Percentiles rank a stretch among this genome's conserved stretches.
Conservation (phyloP, 176 grass and related monocot species). For the Triticum monococcum region DNA sequence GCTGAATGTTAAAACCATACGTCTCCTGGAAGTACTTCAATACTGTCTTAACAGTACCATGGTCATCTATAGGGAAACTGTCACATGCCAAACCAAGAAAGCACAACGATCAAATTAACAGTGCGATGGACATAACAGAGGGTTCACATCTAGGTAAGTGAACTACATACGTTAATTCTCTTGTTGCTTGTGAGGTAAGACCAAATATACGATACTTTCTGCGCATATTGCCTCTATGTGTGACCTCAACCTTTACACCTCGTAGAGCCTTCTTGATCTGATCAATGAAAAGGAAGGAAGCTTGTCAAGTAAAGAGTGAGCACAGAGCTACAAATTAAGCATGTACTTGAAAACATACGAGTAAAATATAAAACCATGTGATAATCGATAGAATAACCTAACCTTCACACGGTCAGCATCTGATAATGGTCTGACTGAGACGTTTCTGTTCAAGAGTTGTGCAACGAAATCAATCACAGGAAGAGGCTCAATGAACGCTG, state of each 20-base stretch:
- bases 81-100: not conserved
- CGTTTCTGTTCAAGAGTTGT: slow-evolving; percentile 62
- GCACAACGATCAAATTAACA: slow-evolving; percentile 1
- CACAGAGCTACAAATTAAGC: not conserved
- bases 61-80: slow-evolving; percentile 59
- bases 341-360: not conserved
- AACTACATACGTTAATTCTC: slow-evolving; percentile 62
- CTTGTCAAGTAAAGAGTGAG: slow-evolving; percentile 12
- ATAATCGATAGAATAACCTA: slow-evolving; percentile 12
- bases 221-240: slow-evolving; percentile 70
- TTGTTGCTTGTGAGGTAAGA: slow-evolving; percentile 61
- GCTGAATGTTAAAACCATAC: slow-evolving; percentile 59
- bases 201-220: slow-evolving; percentile 77
- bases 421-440: slow-evolving; percentile 60
- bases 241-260: slow-evolving; percentile 73
- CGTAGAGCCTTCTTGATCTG: slow-evolving; percentile 75
- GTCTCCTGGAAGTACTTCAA: slow-evolving; percentile 67
- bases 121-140: not conserved
- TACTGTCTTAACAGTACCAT: slow-evolving; percentile 66
- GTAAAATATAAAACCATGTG: not conserved
- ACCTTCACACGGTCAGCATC: slow-evolving; percentile 82
- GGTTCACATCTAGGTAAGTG: slow-evolving; percentile 12
- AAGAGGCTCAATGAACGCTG: slow-evolving; percentile 66
- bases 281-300: not conserved
- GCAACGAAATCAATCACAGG: slow-evolving; percentile 62